phyloP scores from a whole-genome alignment of 140 eudicot species.

The Oenanthe javanica region DNA sequence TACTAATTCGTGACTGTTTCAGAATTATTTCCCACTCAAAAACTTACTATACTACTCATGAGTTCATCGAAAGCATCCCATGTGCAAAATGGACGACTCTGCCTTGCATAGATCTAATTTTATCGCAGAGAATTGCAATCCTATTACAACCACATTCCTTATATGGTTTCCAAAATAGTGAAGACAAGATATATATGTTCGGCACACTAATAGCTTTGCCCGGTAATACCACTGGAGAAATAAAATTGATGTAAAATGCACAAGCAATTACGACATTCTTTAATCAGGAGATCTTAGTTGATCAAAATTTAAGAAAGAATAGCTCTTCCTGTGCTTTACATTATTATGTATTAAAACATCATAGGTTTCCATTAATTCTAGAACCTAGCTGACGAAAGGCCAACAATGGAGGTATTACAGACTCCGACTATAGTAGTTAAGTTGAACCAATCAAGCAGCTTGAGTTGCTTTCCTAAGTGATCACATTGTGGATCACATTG shows the following conservation, averaged over 20 bases:
- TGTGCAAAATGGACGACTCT: neutral
- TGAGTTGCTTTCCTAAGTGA: too few species aligned
- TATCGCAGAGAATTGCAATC: neutral
- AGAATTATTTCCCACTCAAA: conserved; percentile 84
- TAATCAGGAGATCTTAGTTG: too few species aligned
- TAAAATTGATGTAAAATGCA: neutral
- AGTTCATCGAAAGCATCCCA: neutral
- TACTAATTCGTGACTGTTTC: conserved; percentile 85
- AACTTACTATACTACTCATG: conserved; percentile 84
- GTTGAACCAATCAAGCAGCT: too few species aligned
- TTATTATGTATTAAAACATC: neutral
- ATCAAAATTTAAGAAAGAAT: too few species aligned
- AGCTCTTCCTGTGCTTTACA: too few species aligned
- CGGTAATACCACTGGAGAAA: neutral
- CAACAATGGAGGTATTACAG: too few species aligned
- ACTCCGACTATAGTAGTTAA: too few species aligned
- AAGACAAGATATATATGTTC: neutral
- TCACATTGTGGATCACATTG: too few species aligned
- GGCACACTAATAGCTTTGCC: neutral
- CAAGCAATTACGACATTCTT: too few species aligned
- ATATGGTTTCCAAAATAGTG: too few species aligned
- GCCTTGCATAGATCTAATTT: neutral
- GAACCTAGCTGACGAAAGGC: too few species aligned
- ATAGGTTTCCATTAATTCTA: too few species aligned
- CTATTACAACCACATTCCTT: neutral